Conservation (phyloP, 495 filamentous ascomycete species). For the Rhizodiscina lignyota region DNA sequence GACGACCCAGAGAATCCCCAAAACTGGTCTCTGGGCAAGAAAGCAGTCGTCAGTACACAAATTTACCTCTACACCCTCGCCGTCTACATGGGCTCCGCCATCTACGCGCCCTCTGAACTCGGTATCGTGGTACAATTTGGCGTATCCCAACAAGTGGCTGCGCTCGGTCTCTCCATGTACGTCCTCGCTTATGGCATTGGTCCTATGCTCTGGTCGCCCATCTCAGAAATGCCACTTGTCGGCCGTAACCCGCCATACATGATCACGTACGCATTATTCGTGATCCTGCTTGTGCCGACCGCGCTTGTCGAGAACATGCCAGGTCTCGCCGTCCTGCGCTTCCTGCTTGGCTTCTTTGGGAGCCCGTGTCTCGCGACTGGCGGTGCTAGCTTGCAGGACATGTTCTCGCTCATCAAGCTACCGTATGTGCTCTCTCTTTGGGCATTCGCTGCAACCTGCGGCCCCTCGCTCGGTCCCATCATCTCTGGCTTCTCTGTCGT, state of each 20-base stretch:
- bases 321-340: constrained; percentile 29
- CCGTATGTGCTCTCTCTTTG: constrained; percentile 33
- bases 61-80: constrained; percentile 27
- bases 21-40: constrained; percentile 16
- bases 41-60: constrained; percentile 6
- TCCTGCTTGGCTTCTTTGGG: constrained; percentile 34
- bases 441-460: constrained; percentile 24
- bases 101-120: constrained; percentile 23
- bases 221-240: constrained; percentile 26
- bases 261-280: constrained; percentile 24
- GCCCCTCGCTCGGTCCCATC: constrained; percentile 39
- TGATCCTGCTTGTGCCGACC: constrained; percentile 28
- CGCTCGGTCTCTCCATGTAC: constrained; percentile 31
- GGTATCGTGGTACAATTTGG: constrained; percentile 25
- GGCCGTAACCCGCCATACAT: constrained; percentile 28
- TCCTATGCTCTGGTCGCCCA: constrained; percentile 26
- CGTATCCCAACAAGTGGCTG: constrained; percentile 20
- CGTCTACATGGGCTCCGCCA: constrained; percentile 28
- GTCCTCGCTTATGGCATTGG: constrained; percentile 33
- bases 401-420: constrained; percentile 32
- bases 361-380: constrained; percentile 11
- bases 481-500: constrained; percentile 42
- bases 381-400: constrained; percentile 34
- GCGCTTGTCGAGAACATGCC: constrained; percentile 27
- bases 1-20: constrained; percentile 17